These are phyloP conservation scores for Linnemannia exigua DNA, from an alignment of 192 early-diverging fungal species.

Conservation along the genomic window DNA sequence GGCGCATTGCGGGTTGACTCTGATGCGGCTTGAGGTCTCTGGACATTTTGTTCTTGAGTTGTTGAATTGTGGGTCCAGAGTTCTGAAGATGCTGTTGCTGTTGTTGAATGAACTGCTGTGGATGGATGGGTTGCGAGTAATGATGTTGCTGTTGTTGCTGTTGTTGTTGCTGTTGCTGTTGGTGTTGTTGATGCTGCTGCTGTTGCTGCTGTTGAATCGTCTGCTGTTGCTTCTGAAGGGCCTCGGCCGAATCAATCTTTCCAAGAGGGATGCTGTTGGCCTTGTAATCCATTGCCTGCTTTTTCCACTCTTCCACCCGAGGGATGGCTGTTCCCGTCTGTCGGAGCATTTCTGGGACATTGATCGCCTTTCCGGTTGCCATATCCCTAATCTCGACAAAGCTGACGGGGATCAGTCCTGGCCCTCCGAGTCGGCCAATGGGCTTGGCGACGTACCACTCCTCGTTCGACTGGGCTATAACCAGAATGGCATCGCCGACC, in stretches of 20 bases:
- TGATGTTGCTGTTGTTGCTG: conserved; percentile 45
- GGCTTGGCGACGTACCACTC: conserved; percentile 88
- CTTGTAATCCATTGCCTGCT: conserved; percentile 72
- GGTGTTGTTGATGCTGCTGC: conserved; percentile 36
- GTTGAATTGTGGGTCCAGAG: conserved; percentile 45
- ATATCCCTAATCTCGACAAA: conserved; percentile 84
- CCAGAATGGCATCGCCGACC: conserved; percentile 78
- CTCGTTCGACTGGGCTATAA: conserved; percentile 83
- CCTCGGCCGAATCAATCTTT: conserved; percentile 60
- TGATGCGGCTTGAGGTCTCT: conserved; percentile 44
- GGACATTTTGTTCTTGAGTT: conserved; percentile 57
- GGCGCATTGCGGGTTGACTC: conserved; percentile 20
- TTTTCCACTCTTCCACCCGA: conserved; percentile 76
- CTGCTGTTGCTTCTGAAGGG: conserved; percentile 56
- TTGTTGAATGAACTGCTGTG: conserved; percentile 48
- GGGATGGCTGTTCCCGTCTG: conserved; percentile 73
- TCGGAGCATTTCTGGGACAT: conserved; percentile 75
- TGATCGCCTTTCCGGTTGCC: conserved; percentile 73
- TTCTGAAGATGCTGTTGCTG: conserved; percentile 25
- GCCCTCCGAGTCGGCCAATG: conserved; percentile 69
- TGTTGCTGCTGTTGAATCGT: conserved; percentile 35
- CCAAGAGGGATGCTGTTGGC: conserved; percentile 62
- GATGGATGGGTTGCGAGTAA: conserved; percentile 19
- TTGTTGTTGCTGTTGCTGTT: conserved; percentile 31
- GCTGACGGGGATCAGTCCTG: conserved; percentile 82